phyloP scores from a whole-genome alignment of 148 eudicot species.

The Nyssa sinensis region DNA sequence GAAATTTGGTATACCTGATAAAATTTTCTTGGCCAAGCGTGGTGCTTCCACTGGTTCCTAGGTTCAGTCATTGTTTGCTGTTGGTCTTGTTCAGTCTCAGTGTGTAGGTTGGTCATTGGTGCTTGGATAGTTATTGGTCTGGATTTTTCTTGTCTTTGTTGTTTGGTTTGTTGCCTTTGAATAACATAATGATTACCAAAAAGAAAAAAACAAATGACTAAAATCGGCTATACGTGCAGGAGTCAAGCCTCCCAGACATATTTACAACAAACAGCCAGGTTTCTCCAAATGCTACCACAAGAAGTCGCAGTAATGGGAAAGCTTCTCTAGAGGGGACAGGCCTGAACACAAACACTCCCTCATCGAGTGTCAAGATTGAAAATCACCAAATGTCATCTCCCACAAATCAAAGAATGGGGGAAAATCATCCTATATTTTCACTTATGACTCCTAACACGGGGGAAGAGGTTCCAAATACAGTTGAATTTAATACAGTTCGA shows the following conservation, averaged over 20 bases:
- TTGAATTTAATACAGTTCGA: conserved; percentile 33
- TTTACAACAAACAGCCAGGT: conserved; percentile 58
- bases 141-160: too few relatives aligned
- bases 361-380: conserved; percentile 26
- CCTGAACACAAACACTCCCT: conserved; percentile 23
- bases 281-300: conserved; percentile 58
- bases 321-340: conserved; percentile 35
- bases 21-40: too few relatives aligned
- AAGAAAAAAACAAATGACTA: conserved; percentile 13
- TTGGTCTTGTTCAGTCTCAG: too few relatives aligned
- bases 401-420: conserved; percentile 29
- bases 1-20: too few relatives aligned
- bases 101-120: too few relatives aligned
- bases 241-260: conserved; percentile 83
- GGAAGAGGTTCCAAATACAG: conserved; percentile 28
- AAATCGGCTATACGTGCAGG: conserved; percentile 41
- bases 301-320: conserved; percentile 55
- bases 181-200: too few relatives aligned
- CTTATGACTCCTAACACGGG: conserved; percentile 24
- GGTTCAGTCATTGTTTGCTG: too few relatives aligned
- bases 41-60: too few relatives aligned
- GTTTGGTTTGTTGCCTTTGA: too few relatives aligned
- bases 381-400: conserved; percentile 16
- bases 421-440: conserved; percentile 32
- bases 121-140: too few relatives aligned